Percentiles rank a stretch among this genome's conserved stretches.
Evolutionary conservation across 2,329 filamentous ascomycete genomes (phyloP).

Genomic region (Aureobasidium sp.): DNA sequence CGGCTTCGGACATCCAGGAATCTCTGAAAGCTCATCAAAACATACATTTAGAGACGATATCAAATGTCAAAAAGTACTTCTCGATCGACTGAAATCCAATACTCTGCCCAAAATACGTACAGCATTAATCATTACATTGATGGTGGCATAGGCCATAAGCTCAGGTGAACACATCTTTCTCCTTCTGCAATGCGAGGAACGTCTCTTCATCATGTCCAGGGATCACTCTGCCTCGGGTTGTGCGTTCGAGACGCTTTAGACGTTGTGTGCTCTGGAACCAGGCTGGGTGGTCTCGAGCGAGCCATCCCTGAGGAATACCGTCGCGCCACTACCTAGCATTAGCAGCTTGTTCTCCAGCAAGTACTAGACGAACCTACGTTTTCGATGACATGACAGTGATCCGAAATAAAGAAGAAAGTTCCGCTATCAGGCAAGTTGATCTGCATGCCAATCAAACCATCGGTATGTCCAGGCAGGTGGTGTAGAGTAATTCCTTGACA

Average conservation of each 20-base stretch:
- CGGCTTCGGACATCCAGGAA: neutral
- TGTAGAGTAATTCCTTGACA: constrained; percentile 32
- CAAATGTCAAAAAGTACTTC: constrained; percentile 9
- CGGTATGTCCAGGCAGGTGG: constrained; percentile 32
- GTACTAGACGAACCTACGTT: constrained; percentile 22
- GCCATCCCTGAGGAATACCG: constrained; percentile 31
- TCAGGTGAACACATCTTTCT: constrained; percentile 24
- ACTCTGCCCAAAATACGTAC: neutral
- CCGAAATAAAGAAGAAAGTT: constrained; percentile 29
- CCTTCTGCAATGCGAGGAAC: constrained; percentile 23
- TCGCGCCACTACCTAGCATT: constrained; percentile 26
- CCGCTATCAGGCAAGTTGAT: constrained; percentile 30
- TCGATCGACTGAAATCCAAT: neutral
- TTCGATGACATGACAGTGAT: constrained; percentile 32
- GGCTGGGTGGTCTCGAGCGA: constrained; percentile 30
- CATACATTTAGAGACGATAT: constrained; percentile 14
- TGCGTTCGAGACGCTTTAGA: constrained; percentile 27
- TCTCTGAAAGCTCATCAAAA: neutral
- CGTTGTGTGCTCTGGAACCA: constrained; percentile 30
- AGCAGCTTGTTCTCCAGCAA: neutral
- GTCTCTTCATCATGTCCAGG: constrained; percentile 31
- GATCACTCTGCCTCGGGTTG: constrained; percentile 28
- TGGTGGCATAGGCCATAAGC: neutral
- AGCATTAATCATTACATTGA: neutral
- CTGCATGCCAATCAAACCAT: constrained; percentile 30